phyloP scores from a whole-genome alignment of 2,329 filamentous ascomycete genomes.

The Tothia fuscella region DNA sequence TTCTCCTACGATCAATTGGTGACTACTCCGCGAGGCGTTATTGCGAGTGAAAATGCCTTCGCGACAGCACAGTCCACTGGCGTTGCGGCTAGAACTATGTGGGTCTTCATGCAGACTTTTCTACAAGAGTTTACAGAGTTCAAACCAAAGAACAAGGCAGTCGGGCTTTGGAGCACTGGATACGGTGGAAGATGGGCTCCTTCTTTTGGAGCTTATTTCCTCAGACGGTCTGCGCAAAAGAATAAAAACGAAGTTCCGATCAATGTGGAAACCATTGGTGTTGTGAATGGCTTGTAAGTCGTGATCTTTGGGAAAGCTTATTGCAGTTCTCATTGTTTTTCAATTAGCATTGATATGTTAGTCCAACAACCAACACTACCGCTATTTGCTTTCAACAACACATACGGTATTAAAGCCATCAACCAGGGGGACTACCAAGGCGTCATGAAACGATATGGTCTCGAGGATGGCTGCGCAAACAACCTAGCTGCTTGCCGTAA shows the following conservation, averaged over 20 bases:
- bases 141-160: slow-evolving; percentile 14
- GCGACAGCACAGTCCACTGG: slow-evolving; percentile 37
- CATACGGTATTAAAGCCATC: slow-evolving; percentile 42
- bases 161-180: slow-evolving; percentile 27
- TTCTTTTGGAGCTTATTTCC: slow-evolving; percentile 42
- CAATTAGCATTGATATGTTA: slow-evolving; percentile 34
- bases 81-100: slow-evolving; percentile 42
- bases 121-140: slow-evolving; percentile 32
- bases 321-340: not conserved
- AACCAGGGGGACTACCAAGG: slow-evolving; percentile 35
- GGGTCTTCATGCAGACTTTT: slow-evolving; percentile 50
- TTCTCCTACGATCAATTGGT: slow-evolving; percentile 37
- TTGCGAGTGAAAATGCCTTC: slow-evolving; percentile 1
- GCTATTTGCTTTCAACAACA: slow-evolving; percentile 44
- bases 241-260: slow-evolving; percentile 14
- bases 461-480: slow-evolving; percentile 32
- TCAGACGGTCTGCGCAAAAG: slow-evolving; percentile 22
- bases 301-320: too few species aligned
- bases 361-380: slow-evolving; percentile 38
- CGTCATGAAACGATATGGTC: slow-evolving; percentile 25
- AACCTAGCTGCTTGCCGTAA: not conserved
- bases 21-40: slow-evolving; percentile 14
- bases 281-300: slow-evolving; percentile 39
- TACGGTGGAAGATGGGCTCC: slow-evolving; percentile 50
- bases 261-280: slow-evolving; percentile 39